These are phyloP conservation scores for Termitomyces sp. DNA, from an alignment of 768 basidiomycete genomes.

Conservation along the genomic window DNA sequence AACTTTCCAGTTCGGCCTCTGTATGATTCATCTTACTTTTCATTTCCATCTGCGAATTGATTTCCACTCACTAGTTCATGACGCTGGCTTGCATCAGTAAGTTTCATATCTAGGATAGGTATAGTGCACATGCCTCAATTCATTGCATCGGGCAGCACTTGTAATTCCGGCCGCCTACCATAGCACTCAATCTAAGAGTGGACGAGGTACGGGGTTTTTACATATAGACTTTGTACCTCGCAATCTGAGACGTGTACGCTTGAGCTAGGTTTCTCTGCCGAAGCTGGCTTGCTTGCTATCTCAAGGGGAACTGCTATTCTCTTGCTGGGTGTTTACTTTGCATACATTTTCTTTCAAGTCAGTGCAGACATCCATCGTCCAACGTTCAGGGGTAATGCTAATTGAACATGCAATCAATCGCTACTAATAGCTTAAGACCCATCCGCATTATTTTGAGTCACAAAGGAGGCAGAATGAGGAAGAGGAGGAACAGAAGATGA, in stretches of 20 bases:
- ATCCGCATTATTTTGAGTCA: conserved; percentile 54
- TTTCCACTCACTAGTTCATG: conserved; percentile 51
- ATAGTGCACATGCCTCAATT: background rate
- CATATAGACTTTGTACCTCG: background rate
- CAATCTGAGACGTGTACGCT: conserved; percentile 3
- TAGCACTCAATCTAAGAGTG: conserved; percentile 28
- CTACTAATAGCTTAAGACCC: conserved; percentile 57
- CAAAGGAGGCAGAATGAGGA: conserved; percentile 1
- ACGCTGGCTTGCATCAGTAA: conserved; percentile 81
- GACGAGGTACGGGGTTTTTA: conserved; percentile 7
- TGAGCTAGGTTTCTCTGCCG: conserved; percentile 21
- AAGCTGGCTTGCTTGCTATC: conserved; percentile 59
- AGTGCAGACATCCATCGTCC: conserved; percentile 11
- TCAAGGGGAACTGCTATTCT: conserved; percentile 79
- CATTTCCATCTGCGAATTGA: conserved; percentile 1
- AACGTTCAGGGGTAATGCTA: background rate
- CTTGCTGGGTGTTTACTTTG: conserved; percentile 67
- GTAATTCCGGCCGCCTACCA: conserved; percentile 89
- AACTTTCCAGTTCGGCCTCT: conserved; percentile 37
- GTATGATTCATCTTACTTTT: conserved; percentile 20
- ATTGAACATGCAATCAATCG: background rate
- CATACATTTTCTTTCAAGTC: conserved; percentile 75
- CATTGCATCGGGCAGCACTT: conserved; percentile 41
- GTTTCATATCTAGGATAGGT: conserved; percentile 17
- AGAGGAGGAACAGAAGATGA: conserved; percentile 53